Evolutionary conservation across 176 grass and related monocot species (phyloP).

Genomic region (Triticum monococcum): DNA sequence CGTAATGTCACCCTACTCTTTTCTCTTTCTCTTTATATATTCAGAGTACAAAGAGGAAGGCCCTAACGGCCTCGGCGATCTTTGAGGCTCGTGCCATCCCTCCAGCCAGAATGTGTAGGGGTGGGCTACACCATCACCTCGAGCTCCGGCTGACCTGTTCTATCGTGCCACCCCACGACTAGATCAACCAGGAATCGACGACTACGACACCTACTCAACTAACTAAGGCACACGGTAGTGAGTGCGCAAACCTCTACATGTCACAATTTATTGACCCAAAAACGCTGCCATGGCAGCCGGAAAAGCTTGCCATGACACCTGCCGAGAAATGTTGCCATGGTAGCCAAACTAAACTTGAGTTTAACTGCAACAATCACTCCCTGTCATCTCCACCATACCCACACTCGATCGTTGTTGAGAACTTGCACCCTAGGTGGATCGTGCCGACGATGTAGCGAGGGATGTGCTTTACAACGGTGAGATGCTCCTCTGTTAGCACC

Average conservation of each 20-base stretch:
- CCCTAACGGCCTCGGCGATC: not conserved
- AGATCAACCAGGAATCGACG: too few relatives aligned
- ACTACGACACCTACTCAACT: too few relatives aligned
- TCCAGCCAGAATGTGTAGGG: not conserved
- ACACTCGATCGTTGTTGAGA: not conserved
- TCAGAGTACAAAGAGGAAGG: not conserved
- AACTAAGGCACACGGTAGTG: not conserved
- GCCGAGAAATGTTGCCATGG: not conserved
- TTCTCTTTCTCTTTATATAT: too few relatives aligned
- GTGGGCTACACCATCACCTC: not conserved
- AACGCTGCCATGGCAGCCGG: too few relatives aligned
- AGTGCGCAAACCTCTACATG: not conserved
- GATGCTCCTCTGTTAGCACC: too few relatives aligned
- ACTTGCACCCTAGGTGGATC: too few relatives aligned
- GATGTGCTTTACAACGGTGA: too few relatives aligned
- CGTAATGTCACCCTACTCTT: too few relatives aligned
- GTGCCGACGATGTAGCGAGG: too few relatives aligned
- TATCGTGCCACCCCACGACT: too few relatives aligned
- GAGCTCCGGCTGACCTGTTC: too few relatives aligned
- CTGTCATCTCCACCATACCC: not conserved
- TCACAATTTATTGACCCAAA: too few relatives aligned
- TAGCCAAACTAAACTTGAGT: not conserved
- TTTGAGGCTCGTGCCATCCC: not conserved
- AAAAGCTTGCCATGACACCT: not conserved
- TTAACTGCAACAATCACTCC: not conserved